phyloP scores from a whole-genome alignment of 202 grass and related monocot species.

The Schoenoplectus tabernaemontani region DNA sequence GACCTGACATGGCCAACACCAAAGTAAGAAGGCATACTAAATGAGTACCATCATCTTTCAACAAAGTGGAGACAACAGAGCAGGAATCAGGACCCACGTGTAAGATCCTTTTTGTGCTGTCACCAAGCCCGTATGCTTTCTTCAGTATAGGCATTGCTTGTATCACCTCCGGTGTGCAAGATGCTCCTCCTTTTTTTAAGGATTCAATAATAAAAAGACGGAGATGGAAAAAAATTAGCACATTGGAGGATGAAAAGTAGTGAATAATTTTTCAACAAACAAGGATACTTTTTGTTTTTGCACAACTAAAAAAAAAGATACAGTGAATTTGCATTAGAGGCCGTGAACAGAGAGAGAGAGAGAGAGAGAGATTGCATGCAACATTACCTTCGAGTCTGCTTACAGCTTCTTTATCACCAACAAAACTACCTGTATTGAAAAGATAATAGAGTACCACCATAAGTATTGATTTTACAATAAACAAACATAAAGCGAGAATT shows the following conservation, averaged over 20 bases:
- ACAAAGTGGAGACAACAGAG: constrained; percentile 73
- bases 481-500: not conserved
- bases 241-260: not conserved
- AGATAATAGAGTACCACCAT: not conserved
- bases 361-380: not conserved
- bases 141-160: constrained; percentile 79
- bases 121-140: constrained; percentile 63
- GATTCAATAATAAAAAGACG: constrained; percentile 22
- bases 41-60: constrained; percentile 60
- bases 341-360: not conserved
- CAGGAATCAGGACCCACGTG: constrained; percentile 95
- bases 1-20: not conserved
- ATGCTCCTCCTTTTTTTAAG: constrained; percentile 40
- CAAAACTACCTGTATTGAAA: constrained; percentile 50
- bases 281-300: not conserved
- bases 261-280: not conserved
- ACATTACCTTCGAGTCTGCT: constrained; percentile 50
- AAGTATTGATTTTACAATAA: not conserved
- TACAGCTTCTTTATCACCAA: constrained; percentile 46
- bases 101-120: constrained; percentile 58
- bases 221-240: constrained; percentile 16
- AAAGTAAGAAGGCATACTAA: not conserved
- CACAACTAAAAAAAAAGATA: constrained; percentile 17
- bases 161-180: constrained; percentile 77
- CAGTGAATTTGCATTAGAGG: not conserved